These are phyloP conservation scores for Populus hybrid DNA, from an alignment of 441 rosid genomes.

Conservation along the genomic window DNA sequence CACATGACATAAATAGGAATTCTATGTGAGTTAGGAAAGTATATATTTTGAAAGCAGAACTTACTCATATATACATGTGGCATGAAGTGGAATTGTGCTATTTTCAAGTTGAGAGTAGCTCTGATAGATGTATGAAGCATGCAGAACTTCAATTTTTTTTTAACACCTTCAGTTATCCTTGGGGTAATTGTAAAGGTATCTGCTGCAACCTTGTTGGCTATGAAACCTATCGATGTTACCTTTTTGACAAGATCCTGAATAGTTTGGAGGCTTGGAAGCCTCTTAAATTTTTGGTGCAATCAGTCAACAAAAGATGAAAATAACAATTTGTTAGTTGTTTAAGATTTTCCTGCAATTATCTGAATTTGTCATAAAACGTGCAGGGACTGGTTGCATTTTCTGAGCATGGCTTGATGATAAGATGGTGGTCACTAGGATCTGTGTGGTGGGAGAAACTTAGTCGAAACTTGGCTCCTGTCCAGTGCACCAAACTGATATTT, in stretches of 20 bases:
- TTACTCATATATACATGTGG: conserved; percentile 35
- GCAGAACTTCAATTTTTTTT: not conserved
- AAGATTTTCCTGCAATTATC: conserved; percentile 5
- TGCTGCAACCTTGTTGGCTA: not conserved
- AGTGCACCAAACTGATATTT: conserved; percentile 85
- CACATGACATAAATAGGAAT: conserved; percentile 29
- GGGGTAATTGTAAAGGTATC: not conserved
- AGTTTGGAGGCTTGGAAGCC: not conserved
- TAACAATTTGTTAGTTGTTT: not conserved
- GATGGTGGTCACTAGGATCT: conserved; percentile 95
- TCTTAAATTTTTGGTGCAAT: not conserved
- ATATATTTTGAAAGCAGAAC: conserved; percentile 57
- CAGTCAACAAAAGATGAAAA: not conserved
- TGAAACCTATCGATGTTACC: not conserved
- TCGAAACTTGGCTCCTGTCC: conserved; percentile 72
- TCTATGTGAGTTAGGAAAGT: not conserved
- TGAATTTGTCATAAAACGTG: conserved; percentile 18
- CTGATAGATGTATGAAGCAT: conserved; percentile 61
- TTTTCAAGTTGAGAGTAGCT: not conserved
- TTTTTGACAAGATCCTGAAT: not conserved
- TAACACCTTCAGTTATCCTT: not conserved
- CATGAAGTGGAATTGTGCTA: conserved; percentile 73
- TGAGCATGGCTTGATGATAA: conserved; percentile 84
- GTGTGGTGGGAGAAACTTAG: conserved; percentile 97
- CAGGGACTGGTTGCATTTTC: conserved; percentile 96